Percentiles rank a stretch among this genome's conserved stretches.
Evolutionary conservation across 345 rosid genomes (phyloP).

Genomic region (Passiflora organensis): DNA sequence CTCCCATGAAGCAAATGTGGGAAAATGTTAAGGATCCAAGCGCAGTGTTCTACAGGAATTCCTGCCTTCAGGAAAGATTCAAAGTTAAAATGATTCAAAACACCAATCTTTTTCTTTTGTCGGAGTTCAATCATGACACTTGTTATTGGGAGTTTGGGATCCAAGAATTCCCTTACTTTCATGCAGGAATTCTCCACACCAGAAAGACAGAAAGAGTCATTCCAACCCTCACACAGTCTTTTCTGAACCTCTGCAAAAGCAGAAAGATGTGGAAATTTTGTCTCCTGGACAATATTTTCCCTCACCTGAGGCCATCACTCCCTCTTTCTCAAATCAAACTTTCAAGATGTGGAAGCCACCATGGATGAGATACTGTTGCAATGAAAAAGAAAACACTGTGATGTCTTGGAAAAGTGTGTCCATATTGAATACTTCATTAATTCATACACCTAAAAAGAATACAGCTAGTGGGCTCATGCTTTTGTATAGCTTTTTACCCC

Average conservation of each 20-base stretch:
- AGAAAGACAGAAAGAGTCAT: constrained; percentile 8
- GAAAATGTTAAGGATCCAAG: constrained; percentile 48
- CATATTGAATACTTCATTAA: constrained; percentile 33
- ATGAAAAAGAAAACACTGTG: constrained; percentile 20
- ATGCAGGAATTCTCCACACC: constrained; percentile 28
- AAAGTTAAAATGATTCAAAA: constrained; percentile 3
- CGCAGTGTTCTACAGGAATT: constrained; percentile 9
- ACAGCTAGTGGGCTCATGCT: constrained; percentile 23
- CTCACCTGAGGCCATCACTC: neutral
- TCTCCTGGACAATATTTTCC: constrained; percentile 37
- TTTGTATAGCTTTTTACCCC: constrained; percentile 12
- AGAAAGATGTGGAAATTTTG: constrained; percentile 48
- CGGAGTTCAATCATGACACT: constrained; percentile 36
- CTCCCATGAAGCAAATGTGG: too few relatives aligned
- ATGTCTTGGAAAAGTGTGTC: constrained; percentile 37
- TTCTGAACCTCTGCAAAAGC: constrained; percentile 42
- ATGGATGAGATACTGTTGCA: constrained; percentile 19
- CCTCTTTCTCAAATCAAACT: constrained; percentile 3
- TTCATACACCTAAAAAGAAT: constrained; percentile 45
- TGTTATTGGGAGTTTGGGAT: constrained; percentile 49
- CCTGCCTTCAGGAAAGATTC: constrained; percentile 13
- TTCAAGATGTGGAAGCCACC: constrained; percentile 30
- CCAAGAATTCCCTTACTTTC: constrained; percentile 64
- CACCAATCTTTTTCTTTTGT: constrained; percentile 8
- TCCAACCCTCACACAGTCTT: constrained; percentile 5